phyloP scores from a whole-genome alignment of 2,329 filamentous ascomycete species.

The Xylariaceae sp. region DNA sequence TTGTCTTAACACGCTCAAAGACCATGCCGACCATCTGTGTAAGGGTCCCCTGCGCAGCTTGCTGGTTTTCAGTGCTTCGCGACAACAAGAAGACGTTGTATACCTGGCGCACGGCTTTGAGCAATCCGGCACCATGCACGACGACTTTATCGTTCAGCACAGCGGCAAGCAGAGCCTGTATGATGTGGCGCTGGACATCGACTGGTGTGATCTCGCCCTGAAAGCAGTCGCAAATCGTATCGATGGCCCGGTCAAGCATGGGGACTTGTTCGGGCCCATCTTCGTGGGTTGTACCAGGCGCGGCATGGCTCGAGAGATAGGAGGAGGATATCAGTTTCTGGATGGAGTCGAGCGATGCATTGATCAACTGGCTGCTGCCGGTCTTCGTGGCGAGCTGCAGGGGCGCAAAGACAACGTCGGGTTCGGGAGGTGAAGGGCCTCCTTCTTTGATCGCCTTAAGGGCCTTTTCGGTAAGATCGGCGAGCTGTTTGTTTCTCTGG shows the following conservation, averaged over 20 bases:
- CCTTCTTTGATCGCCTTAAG: slow-evolving; percentile 81
- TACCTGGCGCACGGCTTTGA: slow-evolving; percentile 95
- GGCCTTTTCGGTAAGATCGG: slow-evolving; percentile 75
- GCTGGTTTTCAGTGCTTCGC: slow-evolving; percentile 89
- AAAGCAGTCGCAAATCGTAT: slow-evolving; percentile 99
- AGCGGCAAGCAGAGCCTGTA: slow-evolving; percentile 91
- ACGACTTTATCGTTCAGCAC: slow-evolving; percentile 99
- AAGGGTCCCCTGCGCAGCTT: slow-evolving; percentile 92
- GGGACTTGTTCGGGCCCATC: slow-evolving; percentile 54
- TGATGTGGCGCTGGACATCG: slow-evolving; percentile 94
- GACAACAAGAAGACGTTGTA: slow-evolving; percentile 99
- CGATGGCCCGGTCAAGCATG: slow-evolving; percentile 93
- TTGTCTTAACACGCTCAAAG: slow-evolving; percentile 86
- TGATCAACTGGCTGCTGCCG: slow-evolving; percentile 78
- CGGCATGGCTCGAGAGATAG: slow-evolving; percentile 77
- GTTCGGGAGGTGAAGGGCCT: slow-evolving; percentile 73
- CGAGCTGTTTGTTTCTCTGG: slow-evolving; percentile 76
- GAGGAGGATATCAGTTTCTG: slow-evolving; percentile 99
- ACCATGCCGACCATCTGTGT: slow-evolving; percentile 99
- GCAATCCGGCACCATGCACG: slow-evolving; percentile 88
- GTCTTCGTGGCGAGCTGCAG: slow-evolving; percentile 86
- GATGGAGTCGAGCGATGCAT: slow-evolving; percentile 91
- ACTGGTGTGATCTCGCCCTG: slow-evolving; percentile 90
- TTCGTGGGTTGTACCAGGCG: slow-evolving; percentile 41
- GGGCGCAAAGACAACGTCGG: slow-evolving; percentile 87